A percentile compares a stretch with the other conserved stretches of the same genome.
phyloP scores from a whole-genome alignment of 1,284 basidiomycete species.

The Sporisorium sorghi region DNA sequence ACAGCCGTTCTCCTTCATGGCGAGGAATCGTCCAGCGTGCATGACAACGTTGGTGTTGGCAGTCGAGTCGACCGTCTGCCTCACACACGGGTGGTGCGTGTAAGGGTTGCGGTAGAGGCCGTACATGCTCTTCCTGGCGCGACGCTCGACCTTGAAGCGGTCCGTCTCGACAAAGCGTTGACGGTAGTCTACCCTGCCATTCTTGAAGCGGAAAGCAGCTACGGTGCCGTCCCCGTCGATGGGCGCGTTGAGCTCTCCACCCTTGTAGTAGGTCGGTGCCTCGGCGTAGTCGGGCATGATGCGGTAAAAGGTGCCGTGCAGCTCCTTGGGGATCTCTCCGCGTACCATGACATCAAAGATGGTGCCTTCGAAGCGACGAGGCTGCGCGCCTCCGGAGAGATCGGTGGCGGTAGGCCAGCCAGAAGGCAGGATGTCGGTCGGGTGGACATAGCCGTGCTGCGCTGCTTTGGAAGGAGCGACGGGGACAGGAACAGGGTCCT shows the following conservation, averaged over 20 bases:
- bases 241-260: constrained; percentile 34
- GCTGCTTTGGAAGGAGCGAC: constrained; percentile 24
- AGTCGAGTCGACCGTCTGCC: constrained; percentile 36
- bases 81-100: constrained; percentile 40
- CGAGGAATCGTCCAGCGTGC: constrained; percentile 41
- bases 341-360: constrained; percentile 35
- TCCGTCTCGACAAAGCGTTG: constrained; percentile 41
- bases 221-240: constrained; percentile 46
- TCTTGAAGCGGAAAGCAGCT: constrained; percentile 40
- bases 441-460: constrained; percentile 27
- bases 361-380: constrained; percentile 38
- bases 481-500: constrained; percentile 21
- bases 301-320: constrained; percentile 43
- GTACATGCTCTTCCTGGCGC: constrained; percentile 31
- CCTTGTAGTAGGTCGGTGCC: constrained; percentile 29
- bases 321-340: constrained; percentile 30
- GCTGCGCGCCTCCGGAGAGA: constrained; percentile 32
- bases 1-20: constrained; percentile 45
- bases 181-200: constrained; percentile 38
- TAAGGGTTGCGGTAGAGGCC: constrained; percentile 46
- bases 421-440: constrained; percentile 29
- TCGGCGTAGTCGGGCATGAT: constrained; percentile 47
- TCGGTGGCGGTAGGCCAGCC: constrained; percentile 40
- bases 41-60: constrained; percentile 48
- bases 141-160: constrained; percentile 41